Percentiles rank a stretch among this genome's conserved stretches.
These are phyloP conservation scores for Cylindrotheca fusiformis DNA, from an alignment of 108 stramenopile genomes.

Conservation along the genomic window DNA sequence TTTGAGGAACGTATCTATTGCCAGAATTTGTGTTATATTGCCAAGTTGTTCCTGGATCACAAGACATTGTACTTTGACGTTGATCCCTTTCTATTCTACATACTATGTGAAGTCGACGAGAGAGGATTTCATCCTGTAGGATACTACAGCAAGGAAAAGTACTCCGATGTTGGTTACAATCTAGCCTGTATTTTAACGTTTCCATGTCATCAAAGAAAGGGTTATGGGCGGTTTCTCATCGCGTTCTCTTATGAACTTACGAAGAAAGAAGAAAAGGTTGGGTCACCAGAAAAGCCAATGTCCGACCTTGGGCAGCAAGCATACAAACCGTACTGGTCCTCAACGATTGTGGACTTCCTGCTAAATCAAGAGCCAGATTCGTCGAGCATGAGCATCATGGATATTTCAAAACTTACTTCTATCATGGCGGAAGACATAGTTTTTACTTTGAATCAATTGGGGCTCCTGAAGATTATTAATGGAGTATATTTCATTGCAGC, in stretches of 20 bases:
- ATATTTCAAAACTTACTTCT: conserved; percentile 89
- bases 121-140: conserved; percentile 94
- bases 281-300: conserved; percentile 99
- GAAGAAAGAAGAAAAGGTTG: conserved; percentile 96
- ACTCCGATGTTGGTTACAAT: conserved; percentile 98
- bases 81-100: conserved; percentile 98
- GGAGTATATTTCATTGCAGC: conserved; percentile 91
- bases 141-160: conserved; percentile 99
- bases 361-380: conserved; percentile 56
- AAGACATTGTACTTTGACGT: conserved; percentile 99
- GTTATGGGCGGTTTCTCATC: conserved; percentile 98
- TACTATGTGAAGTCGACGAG: conserved; percentile 93
- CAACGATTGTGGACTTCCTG: conserved; percentile 85
- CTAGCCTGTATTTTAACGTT: conserved; percentile 99
- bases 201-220: conserved; percentile 98
- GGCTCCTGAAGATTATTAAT: conserved; percentile 88
- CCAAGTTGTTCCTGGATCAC: conserved; percentile 99
- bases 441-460: conserved; percentile 88
- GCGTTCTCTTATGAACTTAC: conserved; percentile 96
- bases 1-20: conserved; percentile 93
- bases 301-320: conserved; percentile 96
- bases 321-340: conserved; percentile 93
- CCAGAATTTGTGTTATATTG: conserved; percentile 96
- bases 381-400: conserved; percentile 83
- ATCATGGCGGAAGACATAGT: conserved; percentile 98